Evolutionary conservation across 805 yeast genomes (phyloP).

Genomic region (Hanseniaspora lindneri): DNA sequence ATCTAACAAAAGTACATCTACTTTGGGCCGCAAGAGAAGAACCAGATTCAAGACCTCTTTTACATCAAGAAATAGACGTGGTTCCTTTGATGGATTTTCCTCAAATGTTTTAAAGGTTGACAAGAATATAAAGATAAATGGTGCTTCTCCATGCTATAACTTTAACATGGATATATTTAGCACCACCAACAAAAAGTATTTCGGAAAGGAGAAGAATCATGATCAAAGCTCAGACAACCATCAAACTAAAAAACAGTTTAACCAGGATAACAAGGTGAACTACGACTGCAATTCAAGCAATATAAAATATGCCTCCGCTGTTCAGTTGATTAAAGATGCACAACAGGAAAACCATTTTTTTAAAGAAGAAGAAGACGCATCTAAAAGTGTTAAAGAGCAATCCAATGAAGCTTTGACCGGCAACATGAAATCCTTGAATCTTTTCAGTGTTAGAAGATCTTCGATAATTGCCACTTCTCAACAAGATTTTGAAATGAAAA

Average conservation of each 20-base stretch:
- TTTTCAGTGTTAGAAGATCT: not conserved
- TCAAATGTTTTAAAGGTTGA: constrained; percentile 12
- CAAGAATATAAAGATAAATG: constrained; percentile 7
- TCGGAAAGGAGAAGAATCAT: not conserved
- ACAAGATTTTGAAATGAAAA: not conserved
- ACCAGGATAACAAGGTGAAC: not conserved
- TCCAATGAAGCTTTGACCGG: not conserved
- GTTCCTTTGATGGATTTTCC: constrained; percentile 11
- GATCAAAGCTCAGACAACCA: not conserved
- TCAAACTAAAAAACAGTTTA: not conserved
- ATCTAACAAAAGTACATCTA: not conserved
- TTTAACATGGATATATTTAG: constrained; percentile 6
- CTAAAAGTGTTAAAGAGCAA: too few species aligned
- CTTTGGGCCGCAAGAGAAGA: not conserved
- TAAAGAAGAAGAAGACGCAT: not conserved
- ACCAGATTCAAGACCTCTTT: constrained; percentile 3
- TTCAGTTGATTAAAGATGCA: not conserved
- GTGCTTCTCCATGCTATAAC: not conserved
- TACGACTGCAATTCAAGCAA: not conserved
- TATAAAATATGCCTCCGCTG: constrained; percentile 1
- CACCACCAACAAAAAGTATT: not conserved
- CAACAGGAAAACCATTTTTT: not conserved
- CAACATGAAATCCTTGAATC: not conserved
- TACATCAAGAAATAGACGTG: not conserved
- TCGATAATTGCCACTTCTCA: not conserved